Evolutionary conservation across 1,139 yeast species (phyloP), one percentile per base, ranked within the genome.

Genomic region (Suhomyces coccinellae): DNA sequence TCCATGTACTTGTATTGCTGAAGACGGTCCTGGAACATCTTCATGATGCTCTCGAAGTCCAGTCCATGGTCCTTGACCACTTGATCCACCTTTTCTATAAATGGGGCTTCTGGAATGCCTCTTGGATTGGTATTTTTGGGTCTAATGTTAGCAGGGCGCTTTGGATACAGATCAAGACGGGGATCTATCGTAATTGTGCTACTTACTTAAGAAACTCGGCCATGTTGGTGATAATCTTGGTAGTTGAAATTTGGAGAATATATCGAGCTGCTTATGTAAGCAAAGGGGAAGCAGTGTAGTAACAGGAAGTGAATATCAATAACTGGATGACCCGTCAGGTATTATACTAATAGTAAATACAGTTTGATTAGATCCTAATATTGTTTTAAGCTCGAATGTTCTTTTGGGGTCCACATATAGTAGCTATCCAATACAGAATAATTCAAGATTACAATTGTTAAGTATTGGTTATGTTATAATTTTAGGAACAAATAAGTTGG

Each of bases 51-150:
- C 46, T 87, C 90, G 48, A 87, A 90, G 55, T 88, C 93, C n/a
- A 58, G 55, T 43, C 79, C 87, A 4, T 82, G 77, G 56, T 80
- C 74, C 57, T 79, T 82, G 55, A 90, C 79, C 54, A 83, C 80
- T 47, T 81, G 84, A 49, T 83, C 95, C 15, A 93, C 95, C 49
- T 82, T 81, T 51, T 87, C 96, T 49, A 95, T 84, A 63, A 95
- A 93, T 24, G 96, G 97, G 1, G 99, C 99, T 59, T 87, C 87
- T 10, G 99, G 99, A 47, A 93, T 93, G 1, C 99, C 99, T 52
- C 98, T 77, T 17, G 97, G 93, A 58, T 91, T 91, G 37, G 83
- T 66, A 38, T 74, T 72, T 17, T 69, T 76, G 11, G 83, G 78
- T 59, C 83, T 79, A n/a, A 16, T 7, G 66, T 65, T 63, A 63